Conservation (phyloP, 106 monocot genomes). For the Apostasia ramifera region DNA sequence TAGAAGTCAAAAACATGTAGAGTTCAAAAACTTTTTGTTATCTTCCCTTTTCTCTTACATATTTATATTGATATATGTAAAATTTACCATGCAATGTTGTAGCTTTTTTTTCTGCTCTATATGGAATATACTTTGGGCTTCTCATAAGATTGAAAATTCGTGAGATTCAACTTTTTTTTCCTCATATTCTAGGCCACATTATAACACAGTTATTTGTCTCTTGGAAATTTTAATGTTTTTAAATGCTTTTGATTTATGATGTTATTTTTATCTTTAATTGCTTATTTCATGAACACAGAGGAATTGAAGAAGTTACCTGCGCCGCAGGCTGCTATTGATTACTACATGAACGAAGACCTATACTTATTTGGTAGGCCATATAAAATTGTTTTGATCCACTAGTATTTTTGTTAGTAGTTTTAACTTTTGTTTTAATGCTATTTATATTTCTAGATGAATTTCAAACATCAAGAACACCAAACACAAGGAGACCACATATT, state of each 20-base stretch:
- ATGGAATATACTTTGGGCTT: no score
- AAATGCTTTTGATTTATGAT: not conserved
- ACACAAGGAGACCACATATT: slow-evolving; percentile 79
- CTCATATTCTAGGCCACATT: no score
- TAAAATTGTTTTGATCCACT: not conserved
- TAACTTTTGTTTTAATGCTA: not conserved
- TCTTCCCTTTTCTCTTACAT: no score
- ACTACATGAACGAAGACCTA: slow-evolving; percentile 86
- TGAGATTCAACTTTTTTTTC: no score
- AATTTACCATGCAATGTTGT: no score
- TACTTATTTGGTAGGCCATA: slow-evolving; percentile 76
- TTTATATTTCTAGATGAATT: slow-evolving; percentile 73
- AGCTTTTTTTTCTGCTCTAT: no score
- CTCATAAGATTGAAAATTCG: no score
- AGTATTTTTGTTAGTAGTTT: not conserved
- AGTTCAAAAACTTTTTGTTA: no score
- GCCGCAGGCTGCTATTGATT: slow-evolving; percentile 69
- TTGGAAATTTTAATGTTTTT: not conserved
- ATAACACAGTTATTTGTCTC: no score
- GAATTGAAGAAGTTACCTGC: slow-evolving; percentile 83
- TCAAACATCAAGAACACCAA: slow-evolving; percentile 76
- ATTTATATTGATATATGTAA: no score
- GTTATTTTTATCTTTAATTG: not conserved
- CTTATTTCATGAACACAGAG: slow-evolving; percentile 39
- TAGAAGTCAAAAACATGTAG: no score